Conservation (phyloP, 768 basidiomycete genomes). For the Lactifluus piperatus region DNA sequence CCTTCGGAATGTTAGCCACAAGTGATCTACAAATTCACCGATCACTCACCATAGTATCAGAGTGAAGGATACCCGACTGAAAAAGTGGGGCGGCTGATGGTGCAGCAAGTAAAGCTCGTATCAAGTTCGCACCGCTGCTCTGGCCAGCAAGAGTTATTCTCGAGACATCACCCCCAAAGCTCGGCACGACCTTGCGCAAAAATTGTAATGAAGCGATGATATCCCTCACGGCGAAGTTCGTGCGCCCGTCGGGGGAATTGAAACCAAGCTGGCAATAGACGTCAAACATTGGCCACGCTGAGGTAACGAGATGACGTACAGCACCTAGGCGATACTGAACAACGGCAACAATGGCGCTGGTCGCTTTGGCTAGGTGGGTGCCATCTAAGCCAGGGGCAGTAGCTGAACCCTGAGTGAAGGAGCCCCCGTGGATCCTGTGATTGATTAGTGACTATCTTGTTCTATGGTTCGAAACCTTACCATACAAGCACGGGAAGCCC, state of each 20-base stretch:
- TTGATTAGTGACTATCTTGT: background rate
- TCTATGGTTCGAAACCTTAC: slow-evolving; percentile 30
- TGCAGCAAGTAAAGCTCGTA: slow-evolving; percentile 65
- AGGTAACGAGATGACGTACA: slow-evolving; percentile 32
- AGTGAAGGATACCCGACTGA: slow-evolving; percentile 71
- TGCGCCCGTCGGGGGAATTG: slow-evolving; percentile 58
- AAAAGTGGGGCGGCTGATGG: slow-evolving; percentile 69
- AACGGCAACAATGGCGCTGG: slow-evolving; percentile 70
- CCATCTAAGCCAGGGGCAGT: slow-evolving; percentile 70
- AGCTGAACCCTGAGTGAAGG: slow-evolving; percentile 63
- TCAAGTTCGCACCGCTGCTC: slow-evolving; percentile 70
- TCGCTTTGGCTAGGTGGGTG: slow-evolving; percentile 58
- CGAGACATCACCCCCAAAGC: slow-evolving; percentile 56
- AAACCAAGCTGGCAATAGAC: slow-evolving; percentile 52
- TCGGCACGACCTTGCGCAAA: slow-evolving; percentile 44
- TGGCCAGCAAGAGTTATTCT: slow-evolving; percentile 77
- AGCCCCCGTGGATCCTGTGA: slow-evolving; percentile 79
- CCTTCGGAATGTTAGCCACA: slow-evolving; percentile 30
- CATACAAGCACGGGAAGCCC: slow-evolving; percentile 50
- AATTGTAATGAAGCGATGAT: slow-evolving; percentile 58
- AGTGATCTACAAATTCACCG: background rate
- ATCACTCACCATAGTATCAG: slow-evolving; percentile 69
- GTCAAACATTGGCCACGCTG: background rate
- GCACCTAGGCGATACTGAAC: slow-evolving; percentile 81
- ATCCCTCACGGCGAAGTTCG: slow-evolving; percentile 66